These are phyloP conservation scores for Trichoderma simmonsii DNA, from an alignment of 2,329 filamentous ascomycete genomes.

Conservation along the genomic window DNA sequence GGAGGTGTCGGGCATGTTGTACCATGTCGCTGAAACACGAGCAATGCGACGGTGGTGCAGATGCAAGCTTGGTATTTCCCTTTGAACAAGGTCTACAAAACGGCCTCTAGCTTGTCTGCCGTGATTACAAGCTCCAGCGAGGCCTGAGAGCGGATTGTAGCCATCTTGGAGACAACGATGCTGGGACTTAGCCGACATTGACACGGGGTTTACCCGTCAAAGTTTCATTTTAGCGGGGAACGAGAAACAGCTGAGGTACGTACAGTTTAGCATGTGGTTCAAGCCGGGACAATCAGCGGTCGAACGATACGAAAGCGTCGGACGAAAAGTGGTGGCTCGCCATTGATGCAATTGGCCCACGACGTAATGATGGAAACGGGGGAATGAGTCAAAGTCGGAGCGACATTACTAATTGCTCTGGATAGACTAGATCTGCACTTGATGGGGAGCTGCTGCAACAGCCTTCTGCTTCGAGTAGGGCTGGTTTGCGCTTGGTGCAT, in stretches of 20 bases:
- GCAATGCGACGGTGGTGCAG: background rate
- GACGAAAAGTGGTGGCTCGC: background rate
- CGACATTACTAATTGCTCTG: background rate
- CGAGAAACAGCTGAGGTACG: background rate
- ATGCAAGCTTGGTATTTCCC: background rate
- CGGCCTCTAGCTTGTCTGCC: background rate
- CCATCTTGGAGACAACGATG: slow-evolving; percentile 18
- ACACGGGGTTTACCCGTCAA: slow-evolving; percentile 30
- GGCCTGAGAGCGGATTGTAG: background rate
- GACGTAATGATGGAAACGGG: background rate
- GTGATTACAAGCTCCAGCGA: background rate
- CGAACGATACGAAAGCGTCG: background rate
- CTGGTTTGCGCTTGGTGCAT: background rate
- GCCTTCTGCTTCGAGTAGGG: background rate
- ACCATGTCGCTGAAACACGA: background rate
- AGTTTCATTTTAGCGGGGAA: background rate
- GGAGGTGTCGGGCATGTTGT: background rate
- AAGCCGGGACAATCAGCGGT: background rate
- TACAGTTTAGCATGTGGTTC: background rate
- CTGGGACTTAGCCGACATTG: slow-evolving; percentile 30
- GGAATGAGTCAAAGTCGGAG: background rate
- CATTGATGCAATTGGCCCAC: background rate
- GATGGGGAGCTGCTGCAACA: background rate
- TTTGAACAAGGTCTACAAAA: background rate
- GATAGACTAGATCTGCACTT: background rate